These are phyloP conservation scores for Populus pruinosa DNA, from an alignment of 345 rosid genomes.

Conservation along the genomic window DNA sequence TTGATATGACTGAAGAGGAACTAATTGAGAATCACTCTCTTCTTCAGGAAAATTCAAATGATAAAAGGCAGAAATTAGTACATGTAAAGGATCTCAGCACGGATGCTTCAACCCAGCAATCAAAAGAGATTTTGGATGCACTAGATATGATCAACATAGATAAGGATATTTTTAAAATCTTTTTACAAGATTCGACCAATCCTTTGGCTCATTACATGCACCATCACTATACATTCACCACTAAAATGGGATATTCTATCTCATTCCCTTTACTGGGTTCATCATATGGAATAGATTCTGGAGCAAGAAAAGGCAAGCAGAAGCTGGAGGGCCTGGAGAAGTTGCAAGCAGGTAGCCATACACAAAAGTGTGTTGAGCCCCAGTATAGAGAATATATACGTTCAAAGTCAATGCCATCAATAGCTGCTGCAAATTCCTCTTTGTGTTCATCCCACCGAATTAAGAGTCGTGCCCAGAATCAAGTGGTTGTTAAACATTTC, in stretches of 20 bases:
- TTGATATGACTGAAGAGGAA: constrained; percentile 32
- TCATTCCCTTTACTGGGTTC: constrained; percentile 43
- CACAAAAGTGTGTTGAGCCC: not conserved
- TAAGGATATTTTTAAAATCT: constrained; percentile 44
- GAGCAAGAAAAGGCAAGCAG: constrained; percentile 9
- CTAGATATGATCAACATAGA: constrained; percentile 48
- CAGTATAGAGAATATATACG: constrained; percentile 18
- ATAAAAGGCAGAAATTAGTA: constrained; percentile 22
- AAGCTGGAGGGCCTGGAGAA: constrained; percentile 3
- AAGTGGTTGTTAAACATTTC: constrained; percentile 49
- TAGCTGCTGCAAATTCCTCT: constrained; percentile 26
- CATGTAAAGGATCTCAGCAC: constrained; percentile 16
- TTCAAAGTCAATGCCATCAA: constrained; percentile 28
- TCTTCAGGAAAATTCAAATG: constrained; percentile 15
- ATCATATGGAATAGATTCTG: constrained; percentile 14
- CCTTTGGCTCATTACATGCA: constrained; percentile 48
- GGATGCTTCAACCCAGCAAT: constrained; percentile 28
- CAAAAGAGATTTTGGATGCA: constrained; percentile 49
- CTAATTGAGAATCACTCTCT: constrained; percentile 18
- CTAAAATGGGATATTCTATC: constrained; percentile 28
- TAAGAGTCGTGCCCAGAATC: constrained; percentile 37
- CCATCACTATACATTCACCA: constrained; percentile 31
- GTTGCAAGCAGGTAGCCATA: constrained; percentile 2
- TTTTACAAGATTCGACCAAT: constrained; percentile 53
- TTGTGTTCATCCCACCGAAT: constrained; percentile 28